Evolutionary conservation across 164 flowering plant species (phyloP).

Genomic region (Litsea cubeba): DNA sequence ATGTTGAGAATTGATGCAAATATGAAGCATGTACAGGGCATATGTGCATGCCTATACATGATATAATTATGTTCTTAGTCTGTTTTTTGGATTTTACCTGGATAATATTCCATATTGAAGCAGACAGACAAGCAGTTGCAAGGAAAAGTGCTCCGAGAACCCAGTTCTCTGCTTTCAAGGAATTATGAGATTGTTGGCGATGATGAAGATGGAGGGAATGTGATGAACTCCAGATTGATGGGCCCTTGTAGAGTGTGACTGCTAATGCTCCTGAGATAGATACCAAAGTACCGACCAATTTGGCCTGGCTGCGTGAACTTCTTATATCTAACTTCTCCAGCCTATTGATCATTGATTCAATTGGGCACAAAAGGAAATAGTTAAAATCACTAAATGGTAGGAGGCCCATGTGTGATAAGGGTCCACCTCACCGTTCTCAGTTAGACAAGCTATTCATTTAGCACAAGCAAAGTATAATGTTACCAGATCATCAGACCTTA

Average conservation of each 20-base stretch:
- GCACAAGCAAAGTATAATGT: no score
- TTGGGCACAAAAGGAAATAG: no score
- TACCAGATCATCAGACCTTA: not conserved
- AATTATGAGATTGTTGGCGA: slow-evolving; percentile 3
- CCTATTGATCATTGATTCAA: slow-evolving; percentile 17
- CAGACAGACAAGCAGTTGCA: slow-evolving; percentile 6
- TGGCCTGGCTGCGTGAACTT: slow-evolving; percentile 35
- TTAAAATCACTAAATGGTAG: no score
- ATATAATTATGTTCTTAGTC: not conserved
- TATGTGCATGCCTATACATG: not conserved
- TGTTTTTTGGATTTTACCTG: slow-evolving; percentile 23
- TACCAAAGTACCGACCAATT: slow-evolving; percentile 35
- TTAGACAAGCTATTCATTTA: no score
- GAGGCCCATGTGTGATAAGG: no score
- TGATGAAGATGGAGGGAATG: not conserved
- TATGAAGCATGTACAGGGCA: not conserved
- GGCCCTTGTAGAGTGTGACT: slow-evolving; percentile 39
- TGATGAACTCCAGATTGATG: slow-evolving; percentile 14
- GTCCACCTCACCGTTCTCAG: no score
- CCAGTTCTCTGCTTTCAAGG: not conserved
- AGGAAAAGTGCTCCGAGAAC: slow-evolving; percentile 6
- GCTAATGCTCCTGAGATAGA: slow-evolving; percentile 42
- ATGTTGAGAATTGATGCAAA: not conserved
- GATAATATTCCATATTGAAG: slow-evolving; percentile 24
- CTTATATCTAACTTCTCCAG: slow-evolving; percentile 41